Evolutionary conservation across 208 protist species (phyloP), one percentile per base, ranked within the genome.

Genomic region (Crithidia brevicula): DNA sequence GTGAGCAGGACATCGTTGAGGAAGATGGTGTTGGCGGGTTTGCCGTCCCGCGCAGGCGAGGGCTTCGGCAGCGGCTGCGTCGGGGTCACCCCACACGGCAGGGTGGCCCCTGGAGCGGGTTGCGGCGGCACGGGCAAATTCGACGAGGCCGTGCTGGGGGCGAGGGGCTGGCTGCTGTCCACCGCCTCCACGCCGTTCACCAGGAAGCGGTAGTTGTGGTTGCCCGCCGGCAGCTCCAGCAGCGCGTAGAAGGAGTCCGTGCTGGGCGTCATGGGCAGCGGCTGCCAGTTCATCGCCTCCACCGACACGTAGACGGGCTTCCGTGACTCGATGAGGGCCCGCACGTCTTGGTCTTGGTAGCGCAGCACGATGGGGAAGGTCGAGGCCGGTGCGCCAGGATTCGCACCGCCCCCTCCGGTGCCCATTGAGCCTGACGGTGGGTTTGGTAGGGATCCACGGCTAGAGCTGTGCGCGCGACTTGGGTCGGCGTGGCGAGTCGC

Each of bases 201-300:
- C 42, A 89, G 38, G 60, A 95, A 96, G 58, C 90, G 88, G 58
- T 92, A 97, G 49, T 85, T 83, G 73, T 97, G 90, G 46, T 72
- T 72, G 25, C 92, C 92, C 3, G 79, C 59, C 2, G 88, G 82
- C 45, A 97, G 80, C 57, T 95, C 79, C 18, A 95, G 58, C 16
- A 97, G 54, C 9, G 87, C 85, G 71, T 95, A 94, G 67, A 94
- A 97, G 56, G 83, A 88, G 74, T 94, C 89, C 10, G 83, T 81
- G 72, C 89, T 94, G 1, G 87, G 73, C 28, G 88, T 85, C 91
- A 96, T 96, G 56, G 84, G 83, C 33, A 92, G 27, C 33, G 77
- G 79, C 62, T 88, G 72, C 88, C 91, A 96, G 28, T 72, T 71
- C 56, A 89, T 63, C 54, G 81, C 60, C 78, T 93, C 86, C 50